Evolutionary conservation across 75 land plant genomes (phyloP), one percentile per base, ranked within the genome.

Genomic region (Sequoiadendron giganteum): DNA sequence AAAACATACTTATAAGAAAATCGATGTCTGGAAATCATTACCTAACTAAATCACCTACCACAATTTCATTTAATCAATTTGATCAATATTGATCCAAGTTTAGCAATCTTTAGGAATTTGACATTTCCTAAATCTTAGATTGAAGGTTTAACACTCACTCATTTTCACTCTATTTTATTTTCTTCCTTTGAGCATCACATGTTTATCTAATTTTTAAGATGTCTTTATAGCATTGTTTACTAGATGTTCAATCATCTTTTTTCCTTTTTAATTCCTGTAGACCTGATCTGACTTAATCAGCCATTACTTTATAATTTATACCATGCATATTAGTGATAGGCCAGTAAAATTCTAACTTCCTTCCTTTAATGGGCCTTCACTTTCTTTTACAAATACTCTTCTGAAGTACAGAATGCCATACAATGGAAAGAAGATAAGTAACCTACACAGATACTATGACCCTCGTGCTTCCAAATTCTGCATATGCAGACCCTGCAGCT

Each of bases 361-460:
- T 55, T 55, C 56, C 70, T 6, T 65, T 6, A 25, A 65, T 28
- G 30, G 70, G 28, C 70, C 9, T 25, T 25, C 70, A 65, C 70
- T 65, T 25, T 25, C 70, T 25, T 65, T 65, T 65, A 9, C 10
- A 25, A 7, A 79, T 79, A 79, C 21, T 42, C 21, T 42, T 79
- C 25, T 15, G 36, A 30, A 79, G 87, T 42, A 32, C 28, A 89
- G 15, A 76, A 10, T 10, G 42, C 55, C 7, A 82, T 61, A 11
- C 76, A 79, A 13, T 52, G 39, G 42, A 45, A 30, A 42, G 85
- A 87, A 25, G 34, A 40, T 52, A 81, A 88, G 11, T 90, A 86
- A 72, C 98, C 92, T 90, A 97, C 95, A 98, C 97, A n/a, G 99
- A 98, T 14, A 97, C 99, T 84, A 98, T 97, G 86, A 98, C 99